Evolutionary conservation across 1,284 basidiomycete genomes (phyloP).

Genomic region (Pseudozyma sp.): DNA sequence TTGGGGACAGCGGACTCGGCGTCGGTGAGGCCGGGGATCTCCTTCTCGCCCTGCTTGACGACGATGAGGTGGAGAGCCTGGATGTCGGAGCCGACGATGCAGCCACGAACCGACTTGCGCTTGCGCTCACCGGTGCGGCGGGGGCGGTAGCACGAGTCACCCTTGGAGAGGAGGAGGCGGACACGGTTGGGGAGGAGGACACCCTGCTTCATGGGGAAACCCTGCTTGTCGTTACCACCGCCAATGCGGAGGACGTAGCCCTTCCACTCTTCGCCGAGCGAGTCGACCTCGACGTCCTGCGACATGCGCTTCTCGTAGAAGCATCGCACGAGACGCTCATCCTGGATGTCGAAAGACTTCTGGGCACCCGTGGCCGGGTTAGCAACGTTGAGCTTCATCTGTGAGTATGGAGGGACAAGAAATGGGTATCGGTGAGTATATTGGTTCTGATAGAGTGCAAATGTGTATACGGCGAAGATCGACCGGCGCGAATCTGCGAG

Average conservation of each 20-base stretch:
- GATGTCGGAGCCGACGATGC: conserved; percentile 94
- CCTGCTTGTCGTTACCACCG: conserved; percentile 87
- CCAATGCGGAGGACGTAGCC: conserved; percentile 97
- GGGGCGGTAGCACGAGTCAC: conserved; percentile 96
- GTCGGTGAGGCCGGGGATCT: conserved; percentile 93
- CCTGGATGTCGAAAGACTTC: conserved; percentile 91
- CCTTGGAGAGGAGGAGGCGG: conserved; percentile 89
- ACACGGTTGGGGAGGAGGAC: conserved; percentile 95
- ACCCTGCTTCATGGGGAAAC: conserved; percentile 99
- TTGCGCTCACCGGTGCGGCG: conserved; percentile 95
- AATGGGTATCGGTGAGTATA: conserved; percentile 23
- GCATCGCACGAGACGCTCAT: conserved; percentile 88
- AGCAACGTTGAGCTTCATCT: conserved; percentile 97
- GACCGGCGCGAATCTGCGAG: neutral
- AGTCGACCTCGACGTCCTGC: conserved; percentile 91
- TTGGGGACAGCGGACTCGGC: conserved; percentile 83
- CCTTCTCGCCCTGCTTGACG: conserved; percentile 94
- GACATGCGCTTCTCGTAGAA: conserved; percentile 97
- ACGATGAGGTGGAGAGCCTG: conserved; percentile 93
- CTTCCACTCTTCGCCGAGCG: conserved; percentile 94
- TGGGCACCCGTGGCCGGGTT: conserved; percentile 94
- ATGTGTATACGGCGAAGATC: neutral
- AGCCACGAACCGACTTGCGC: conserved; percentile 98
- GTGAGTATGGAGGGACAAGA: conserved; percentile 6
- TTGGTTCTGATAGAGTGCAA: neutral